These are phyloP conservation scores for Adenanthera pavonina DNA, from an alignment of 306 rosid genomes.

Conservation along the genomic window DNA sequence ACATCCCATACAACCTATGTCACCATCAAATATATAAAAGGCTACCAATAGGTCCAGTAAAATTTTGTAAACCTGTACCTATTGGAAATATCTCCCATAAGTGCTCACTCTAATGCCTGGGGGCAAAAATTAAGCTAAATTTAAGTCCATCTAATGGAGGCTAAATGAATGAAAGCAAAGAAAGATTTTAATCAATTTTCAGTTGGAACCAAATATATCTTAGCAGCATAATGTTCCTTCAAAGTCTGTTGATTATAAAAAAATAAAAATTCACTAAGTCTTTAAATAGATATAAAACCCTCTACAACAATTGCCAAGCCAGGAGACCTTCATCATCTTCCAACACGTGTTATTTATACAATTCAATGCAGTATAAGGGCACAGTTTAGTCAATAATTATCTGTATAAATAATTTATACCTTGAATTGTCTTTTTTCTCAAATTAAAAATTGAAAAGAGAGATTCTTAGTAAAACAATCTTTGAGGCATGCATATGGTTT, in stretches of 20 bases:
- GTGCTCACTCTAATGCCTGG: constrained; percentile 2
- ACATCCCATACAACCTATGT: too few species aligned
- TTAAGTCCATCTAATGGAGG: constrained; percentile 16
- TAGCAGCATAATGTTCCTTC: neutral
- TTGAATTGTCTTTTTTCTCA: neutral
- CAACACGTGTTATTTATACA: neutral
- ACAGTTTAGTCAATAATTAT: neutral
- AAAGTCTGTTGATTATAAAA: neutral
- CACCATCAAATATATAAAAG: neutral
- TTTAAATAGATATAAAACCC: neutral
- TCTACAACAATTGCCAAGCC: neutral
- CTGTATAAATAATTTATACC: neutral
- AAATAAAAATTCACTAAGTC: neutral
- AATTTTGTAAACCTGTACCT: constrained; percentile 1
- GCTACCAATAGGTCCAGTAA: constrained; percentile 6
- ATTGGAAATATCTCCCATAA: neutral
- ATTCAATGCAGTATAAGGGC: neutral
- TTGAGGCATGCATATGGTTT: neutral
- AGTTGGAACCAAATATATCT: neutral
- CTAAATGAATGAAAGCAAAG: constrained; percentile 21
- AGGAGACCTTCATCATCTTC: neutral
- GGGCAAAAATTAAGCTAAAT: constrained; percentile 14
- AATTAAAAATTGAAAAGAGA: neutral
- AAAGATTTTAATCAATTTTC: neutral
- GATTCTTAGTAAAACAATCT: neutral